These are phyloP conservation scores for Simmondsia chinensis DNA, from an alignment of 148 eudicot genomes.

Conservation along the genomic window DNA sequence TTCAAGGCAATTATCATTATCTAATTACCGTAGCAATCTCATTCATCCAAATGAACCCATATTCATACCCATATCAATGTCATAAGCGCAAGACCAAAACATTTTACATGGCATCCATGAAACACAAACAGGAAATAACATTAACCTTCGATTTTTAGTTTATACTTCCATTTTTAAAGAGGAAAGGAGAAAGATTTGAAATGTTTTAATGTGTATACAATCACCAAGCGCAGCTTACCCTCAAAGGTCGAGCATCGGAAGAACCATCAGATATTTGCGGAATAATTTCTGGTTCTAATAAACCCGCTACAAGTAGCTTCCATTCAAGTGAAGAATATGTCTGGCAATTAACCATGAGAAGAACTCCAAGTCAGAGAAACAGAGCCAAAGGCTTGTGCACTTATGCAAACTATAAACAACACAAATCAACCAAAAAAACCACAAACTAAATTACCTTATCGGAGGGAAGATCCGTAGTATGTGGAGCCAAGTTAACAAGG, in stretches of 20 bases:
- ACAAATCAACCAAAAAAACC: not conserved
- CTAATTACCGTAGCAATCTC: too few species aligned
- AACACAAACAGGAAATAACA: too few species aligned
- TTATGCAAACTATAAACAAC: not conserved
- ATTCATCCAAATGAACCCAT: not conserved
- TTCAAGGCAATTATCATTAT: too few species aligned
- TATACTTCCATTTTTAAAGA: not conserved
- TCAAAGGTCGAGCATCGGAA: conserved; percentile 33
- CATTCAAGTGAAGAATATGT: conserved; percentile 41
- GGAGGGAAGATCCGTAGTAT: conserved; percentile 19
- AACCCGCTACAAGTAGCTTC: conserved; percentile 71
- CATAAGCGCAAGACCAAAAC: not conserved
- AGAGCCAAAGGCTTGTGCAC: not conserved
- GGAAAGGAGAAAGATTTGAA: not conserved
- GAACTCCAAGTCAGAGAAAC: not conserved
- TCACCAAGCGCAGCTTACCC: conserved; percentile 20
- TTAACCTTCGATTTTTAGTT: too few species aligned
- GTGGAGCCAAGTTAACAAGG: conserved; percentile 29
- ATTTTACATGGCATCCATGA: too few species aligned
- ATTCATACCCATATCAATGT: not conserved
- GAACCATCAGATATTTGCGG: conserved; percentile 15
- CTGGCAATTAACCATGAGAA: conserved; percentile 22
- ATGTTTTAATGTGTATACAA: not conserved
- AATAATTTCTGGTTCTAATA: conserved; percentile 41
- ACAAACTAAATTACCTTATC: conserved; percentile 24